Conservation (phyloP, 2,329 filamentous ascomycete species). For the Fonsecaea monophora region DNA sequence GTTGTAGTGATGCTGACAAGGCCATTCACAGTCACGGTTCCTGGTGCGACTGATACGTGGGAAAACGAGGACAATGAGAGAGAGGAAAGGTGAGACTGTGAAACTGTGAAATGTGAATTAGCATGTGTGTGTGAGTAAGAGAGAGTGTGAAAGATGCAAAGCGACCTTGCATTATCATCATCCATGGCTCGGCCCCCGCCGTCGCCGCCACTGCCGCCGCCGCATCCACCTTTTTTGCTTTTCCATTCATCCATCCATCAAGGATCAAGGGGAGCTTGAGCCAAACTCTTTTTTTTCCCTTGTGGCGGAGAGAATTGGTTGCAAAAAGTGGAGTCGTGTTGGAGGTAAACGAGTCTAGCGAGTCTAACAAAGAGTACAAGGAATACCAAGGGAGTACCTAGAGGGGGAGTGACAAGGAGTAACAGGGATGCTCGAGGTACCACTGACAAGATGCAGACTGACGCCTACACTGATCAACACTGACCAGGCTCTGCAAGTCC, state of each 20-base stretch:
- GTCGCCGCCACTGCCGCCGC: background rate
- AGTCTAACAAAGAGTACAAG: background rate
- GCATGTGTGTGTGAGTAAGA: constrained; percentile 7
- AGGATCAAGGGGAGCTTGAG: too few species aligned
- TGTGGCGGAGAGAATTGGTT: background rate
- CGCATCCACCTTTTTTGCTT: background rate
- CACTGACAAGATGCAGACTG: background rate
- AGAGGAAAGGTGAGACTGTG: too few species aligned
- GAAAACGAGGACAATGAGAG: background rate
- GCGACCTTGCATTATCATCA: constrained; percentile 12
- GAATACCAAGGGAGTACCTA: background rate
- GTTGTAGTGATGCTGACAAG: constrained; percentile 16
- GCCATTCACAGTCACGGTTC: background rate
- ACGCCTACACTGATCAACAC: too few species aligned
- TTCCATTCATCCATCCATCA: too few species aligned
- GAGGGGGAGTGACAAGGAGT: background rate
- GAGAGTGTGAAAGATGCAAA: constrained; percentile 2
- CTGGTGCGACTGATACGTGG: background rate
- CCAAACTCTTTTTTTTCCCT: background rate
- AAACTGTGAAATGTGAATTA: background rate
- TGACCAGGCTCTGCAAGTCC: background rate
- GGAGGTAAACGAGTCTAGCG: too few species aligned
- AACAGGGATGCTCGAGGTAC: background rate
- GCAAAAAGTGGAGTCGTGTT: background rate
- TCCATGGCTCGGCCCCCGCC: background rate